Evolutionary conservation across 2,329 filamentous ascomycete genomes (phyloP).

Genomic region (Microdochium paspali): DNA sequence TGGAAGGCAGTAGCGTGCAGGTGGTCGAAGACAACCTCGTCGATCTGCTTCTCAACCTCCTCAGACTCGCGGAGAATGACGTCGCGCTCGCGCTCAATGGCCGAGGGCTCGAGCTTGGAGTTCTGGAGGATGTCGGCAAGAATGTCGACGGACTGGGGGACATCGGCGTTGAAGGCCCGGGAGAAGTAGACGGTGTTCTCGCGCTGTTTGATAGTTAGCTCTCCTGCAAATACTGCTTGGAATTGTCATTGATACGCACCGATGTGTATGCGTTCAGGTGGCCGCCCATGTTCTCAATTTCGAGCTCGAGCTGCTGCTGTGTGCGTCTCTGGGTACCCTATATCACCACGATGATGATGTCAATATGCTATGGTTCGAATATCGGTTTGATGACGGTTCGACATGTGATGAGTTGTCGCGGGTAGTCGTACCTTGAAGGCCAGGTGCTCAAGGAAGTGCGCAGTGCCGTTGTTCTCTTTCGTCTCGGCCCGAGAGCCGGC

Average conservation of each 20-base stretch:
- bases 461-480: conserved; percentile 96
- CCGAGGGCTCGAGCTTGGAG: conserved; percentile 88
- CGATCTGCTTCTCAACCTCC: conserved; percentile 99
- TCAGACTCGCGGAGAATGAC: conserved; percentile 98
- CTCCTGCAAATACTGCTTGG: background rate
- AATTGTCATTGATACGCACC: conserved; percentile 45
- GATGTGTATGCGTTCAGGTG: conserved; percentile 99
- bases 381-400: background rate
- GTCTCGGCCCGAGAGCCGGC: conserved; percentile 97
- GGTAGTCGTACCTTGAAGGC: conserved; percentile 79
- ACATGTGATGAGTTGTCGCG: background rate
- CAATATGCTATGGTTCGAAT: background rate
- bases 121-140: conserved; percentile 98
- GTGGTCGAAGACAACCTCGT: conserved; percentile 99
- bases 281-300: conserved; percentile 99
- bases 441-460: conserved; percentile 98
- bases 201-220: conserved; percentile 44
- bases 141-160: conserved; percentile 93
- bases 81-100: conserved; percentile 95
- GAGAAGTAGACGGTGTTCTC: conserved; percentile 99
- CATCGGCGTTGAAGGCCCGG: conserved; percentile 97
- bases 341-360: background rate
- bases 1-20: conserved; percentile 97
- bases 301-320: conserved; percentile 95
- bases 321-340: conserved; percentile 89